A percentile compares a stretch with the other conserved stretches of the same genome.
Conservation (phyloP, 495 filamentous ascomycete species). For the Aeminium ludgeri region DNA sequence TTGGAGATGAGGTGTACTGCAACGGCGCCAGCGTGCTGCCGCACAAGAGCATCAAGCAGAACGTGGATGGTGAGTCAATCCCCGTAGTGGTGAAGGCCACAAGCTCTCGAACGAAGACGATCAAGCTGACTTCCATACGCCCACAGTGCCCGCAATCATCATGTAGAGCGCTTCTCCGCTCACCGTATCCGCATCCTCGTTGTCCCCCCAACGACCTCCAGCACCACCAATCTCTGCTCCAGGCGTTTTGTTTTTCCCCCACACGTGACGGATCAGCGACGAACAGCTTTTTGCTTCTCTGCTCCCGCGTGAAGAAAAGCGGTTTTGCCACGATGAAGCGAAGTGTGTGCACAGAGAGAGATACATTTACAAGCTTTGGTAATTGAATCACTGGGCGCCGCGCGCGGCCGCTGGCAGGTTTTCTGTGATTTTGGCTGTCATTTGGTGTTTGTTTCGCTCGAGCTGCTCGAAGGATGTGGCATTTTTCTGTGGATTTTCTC, state of each 20-base stretch:
- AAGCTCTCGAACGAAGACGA: neutral
- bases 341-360: no score
- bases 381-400: no score
- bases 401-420: no score
- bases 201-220: neutral
- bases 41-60: slow-evolving; percentile 98
- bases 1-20: slow-evolving; percentile 96
- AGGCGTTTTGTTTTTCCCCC: no score
- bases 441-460: no score
- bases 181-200: neutral
- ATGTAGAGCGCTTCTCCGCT: slow-evolving; percentile 6
- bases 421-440: no score
- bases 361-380: no score
- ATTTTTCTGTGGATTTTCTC: no score
- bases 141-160: slow-evolving; percentile 14
- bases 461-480: no score
- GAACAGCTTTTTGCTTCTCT: neutral
- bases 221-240: neutral
- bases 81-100: neutral
- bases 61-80: slow-evolving; percentile 62
- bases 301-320: neutral
- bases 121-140: neutral
- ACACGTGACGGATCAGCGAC: neutral
- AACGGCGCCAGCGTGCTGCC: slow-evolving; percentile 93
- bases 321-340: no score